phyloP scores from a whole-genome alignment of 2,329 filamentous ascomycete genomes.

The Ceratocystis alfenasii region DNA sequence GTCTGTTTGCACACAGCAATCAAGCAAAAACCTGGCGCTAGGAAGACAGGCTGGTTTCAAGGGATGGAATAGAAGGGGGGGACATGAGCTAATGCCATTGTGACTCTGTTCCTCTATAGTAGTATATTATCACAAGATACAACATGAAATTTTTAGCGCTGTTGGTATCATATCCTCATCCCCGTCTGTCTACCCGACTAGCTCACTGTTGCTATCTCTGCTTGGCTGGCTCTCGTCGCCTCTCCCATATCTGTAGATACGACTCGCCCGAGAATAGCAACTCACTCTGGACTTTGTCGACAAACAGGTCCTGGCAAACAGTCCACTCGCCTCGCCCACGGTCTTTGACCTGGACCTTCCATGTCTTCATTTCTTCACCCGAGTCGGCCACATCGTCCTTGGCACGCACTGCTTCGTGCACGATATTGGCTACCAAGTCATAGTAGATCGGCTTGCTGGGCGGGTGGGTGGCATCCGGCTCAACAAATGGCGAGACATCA shows the following conservation, averaged over 20 bases:
- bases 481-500: slow-evolving; percentile 81
- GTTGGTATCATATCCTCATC: not conserved
- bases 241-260: slow-evolving; percentile 94
- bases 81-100: not conserved
- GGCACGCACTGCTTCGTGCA: slow-evolving; percentile 66
- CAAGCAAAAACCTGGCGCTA: not conserved
- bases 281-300: slow-evolving; percentile 80
- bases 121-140: slow-evolving; percentile 3
- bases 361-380: slow-evolving; percentile 75
- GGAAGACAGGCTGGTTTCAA: not conserved
- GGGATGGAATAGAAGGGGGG: not conserved
- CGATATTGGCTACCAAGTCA: slow-evolving; percentile 91
- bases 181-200: not conserved
- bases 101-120: not conserved
- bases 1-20: not conserved
- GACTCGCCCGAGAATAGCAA: slow-evolving; percentile 85
- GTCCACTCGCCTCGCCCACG: slow-evolving; percentile 78
- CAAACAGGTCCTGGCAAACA: slow-evolving; percentile 84
- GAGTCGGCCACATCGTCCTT: slow-evolving; percentile 80
- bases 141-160: not conserved
- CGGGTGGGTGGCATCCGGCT: slow-evolving; percentile 63
- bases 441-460: slow-evolving; percentile 80
- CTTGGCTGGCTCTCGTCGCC: slow-evolving; percentile 43
- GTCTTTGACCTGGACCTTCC: slow-evolving; percentile 84
- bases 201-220: not conserved